These are phyloP conservation scores for Akanthomyces uredinophilus DNA, from an alignment of 2,329 filamentous ascomycete genomes.

Conservation along the genomic window DNA sequence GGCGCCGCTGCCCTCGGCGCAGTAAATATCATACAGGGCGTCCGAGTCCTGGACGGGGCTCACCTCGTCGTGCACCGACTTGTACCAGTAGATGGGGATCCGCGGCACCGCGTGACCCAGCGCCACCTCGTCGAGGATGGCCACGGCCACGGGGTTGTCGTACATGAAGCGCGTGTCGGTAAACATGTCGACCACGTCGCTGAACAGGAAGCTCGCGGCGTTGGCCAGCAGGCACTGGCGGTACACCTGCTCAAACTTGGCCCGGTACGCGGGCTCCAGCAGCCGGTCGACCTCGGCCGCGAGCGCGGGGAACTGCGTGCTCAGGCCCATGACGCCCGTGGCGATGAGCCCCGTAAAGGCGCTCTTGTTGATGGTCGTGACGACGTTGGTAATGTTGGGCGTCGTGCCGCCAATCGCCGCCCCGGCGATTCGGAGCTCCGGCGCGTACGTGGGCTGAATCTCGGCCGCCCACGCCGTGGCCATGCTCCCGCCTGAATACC, in stretches of 20 bases:
- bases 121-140: slow-evolving; percentile 25
- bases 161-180: slow-evolving; percentile 28
- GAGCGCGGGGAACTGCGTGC: slow-evolving; percentile 20
- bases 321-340: slow-evolving; percentile 19
- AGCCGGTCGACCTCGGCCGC: slow-evolving; percentile 12
- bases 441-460: slow-evolving; percentile 23
- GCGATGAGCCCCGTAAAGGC: slow-evolving; percentile 19
- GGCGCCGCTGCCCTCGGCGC: slow-evolving; percentile 33
- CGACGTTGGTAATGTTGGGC: slow-evolving; percentile 17
- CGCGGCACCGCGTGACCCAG: slow-evolving; percentile 35
- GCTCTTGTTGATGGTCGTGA: slow-evolving; percentile 17
- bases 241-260: slow-evolving; percentile 25
- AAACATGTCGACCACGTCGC: slow-evolving; percentile 38
- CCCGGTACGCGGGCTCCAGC: slow-evolving; percentile 16
- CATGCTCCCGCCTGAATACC: slow-evolving; percentile 25
- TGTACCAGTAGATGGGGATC: slow-evolving; percentile 46
- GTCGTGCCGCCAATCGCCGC: slow-evolving; percentile 23
- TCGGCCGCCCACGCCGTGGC: slow-evolving; percentile 22
- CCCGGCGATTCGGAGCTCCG: slow-evolving; percentile 21
- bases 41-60: slow-evolving; percentile 40
- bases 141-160: slow-evolving; percentile 20
- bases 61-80: slow-evolving; percentile 42
- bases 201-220: slow-evolving; percentile 23
- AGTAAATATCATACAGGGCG: slow-evolving; percentile 36
- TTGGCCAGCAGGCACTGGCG: slow-evolving; percentile 24